phyloP scores from a whole-genome alignment of 108 stramenopile genomes.

The Chaetoceros muelleri region DNA sequence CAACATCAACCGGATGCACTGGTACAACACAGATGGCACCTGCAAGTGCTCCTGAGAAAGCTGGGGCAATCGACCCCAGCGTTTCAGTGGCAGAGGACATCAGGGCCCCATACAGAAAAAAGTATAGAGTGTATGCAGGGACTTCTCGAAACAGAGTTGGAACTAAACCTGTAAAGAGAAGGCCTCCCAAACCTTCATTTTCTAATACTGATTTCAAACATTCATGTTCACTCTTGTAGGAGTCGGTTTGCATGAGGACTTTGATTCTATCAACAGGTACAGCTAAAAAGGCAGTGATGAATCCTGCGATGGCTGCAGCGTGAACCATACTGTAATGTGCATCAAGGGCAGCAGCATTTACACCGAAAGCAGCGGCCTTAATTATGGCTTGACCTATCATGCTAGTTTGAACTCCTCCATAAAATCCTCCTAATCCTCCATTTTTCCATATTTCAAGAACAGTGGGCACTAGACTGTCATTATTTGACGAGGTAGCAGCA shows the following conservation, averaged over 20 bases:
- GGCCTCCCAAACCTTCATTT: slow-evolving; percentile 31
- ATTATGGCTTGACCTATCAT: slow-evolving; percentile 61
- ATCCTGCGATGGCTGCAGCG: slow-evolving; percentile 42
- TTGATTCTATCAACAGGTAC: slow-evolving; percentile 49
- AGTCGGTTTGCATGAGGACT: slow-evolving; percentile 38
- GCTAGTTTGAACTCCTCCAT: slow-evolving; percentile 34
- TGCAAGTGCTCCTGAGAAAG: slow-evolving; percentile 36
- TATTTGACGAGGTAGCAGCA: slow-evolving; percentile 10
- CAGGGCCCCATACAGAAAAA: slow-evolving; percentile 34
- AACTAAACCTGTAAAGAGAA: slow-evolving; percentile 34
- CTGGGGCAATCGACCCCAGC: slow-evolving; percentile 25
- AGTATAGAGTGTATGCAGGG: slow-evolving; percentile 42
- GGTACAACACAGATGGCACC: slow-evolving; percentile 50
- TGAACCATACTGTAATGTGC: slow-evolving; percentile 14
- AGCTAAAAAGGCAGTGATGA: slow-evolving; percentile 39
- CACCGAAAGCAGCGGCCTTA: slow-evolving; percentile 49
- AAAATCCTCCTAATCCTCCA: slow-evolving; percentile 39
- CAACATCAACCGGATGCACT: slow-evolving; percentile 59
- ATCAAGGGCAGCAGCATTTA: slow-evolving; percentile 21
- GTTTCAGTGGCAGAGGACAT: slow-evolving; percentile 11
- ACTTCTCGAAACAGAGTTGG: slow-evolving; percentile 37
- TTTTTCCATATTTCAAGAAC: slow-evolving; percentile 17
- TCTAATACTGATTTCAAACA: slow-evolving; percentile 27
- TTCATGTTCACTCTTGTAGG: slow-evolving; percentile 18
- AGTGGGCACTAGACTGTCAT: slow-evolving; percentile 7